Base-by-base conservation (phyloP, 2,329 filamentous ascomycete genomes). In the Fusarium oxysporum region DNA sequence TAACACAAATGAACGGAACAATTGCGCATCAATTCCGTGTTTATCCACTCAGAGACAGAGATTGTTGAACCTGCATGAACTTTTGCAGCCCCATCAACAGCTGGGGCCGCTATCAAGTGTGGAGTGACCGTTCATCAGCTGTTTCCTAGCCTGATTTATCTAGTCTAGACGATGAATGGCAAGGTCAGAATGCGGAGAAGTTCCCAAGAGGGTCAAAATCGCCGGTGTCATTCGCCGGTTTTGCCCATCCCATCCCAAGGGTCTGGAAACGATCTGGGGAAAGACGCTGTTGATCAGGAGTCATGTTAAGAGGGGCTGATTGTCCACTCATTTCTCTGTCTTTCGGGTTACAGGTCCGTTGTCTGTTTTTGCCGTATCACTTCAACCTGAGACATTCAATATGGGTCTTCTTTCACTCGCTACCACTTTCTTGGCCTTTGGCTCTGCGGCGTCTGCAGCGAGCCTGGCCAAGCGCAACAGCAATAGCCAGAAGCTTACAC, bases 341-440 rank as follows among this genome's bases (percentile, higher is more conserved):
- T 32, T 48, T 16, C 11, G 21, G 19, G 37, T 21, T 19, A 16
- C 47, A 33, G 11, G 21, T 30, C 37, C 17, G 11, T 53, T 12
- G 16, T 16, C 13, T 4, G 16, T 23, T 12, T 12, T 16, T 23
- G 14, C 7, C 7, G 33, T 28, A 53, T 28, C 21, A 8, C 12
- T 40, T 37, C 11, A 30, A 10, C 4, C 30, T 32, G 12, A 44
- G 45, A 25, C 9, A 30, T 13, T 60, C 38, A 51, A 32, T 3
- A 67, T 67, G 64, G 64, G 62, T 40, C 51, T 67, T 38, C 28
- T 67, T 50, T 51, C 64, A 66, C 62, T 67, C 44, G 62, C 62
- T 37, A 67, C 64, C 1, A 51, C 62, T n/a, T 19, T 66, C 21
- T 30, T 67, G 21, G 64, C 64, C 21, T 23, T 67, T 17, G 41